Conservation (phyloP, 169 alveolate species). For the Perkinsus chesapeaki region DNA sequence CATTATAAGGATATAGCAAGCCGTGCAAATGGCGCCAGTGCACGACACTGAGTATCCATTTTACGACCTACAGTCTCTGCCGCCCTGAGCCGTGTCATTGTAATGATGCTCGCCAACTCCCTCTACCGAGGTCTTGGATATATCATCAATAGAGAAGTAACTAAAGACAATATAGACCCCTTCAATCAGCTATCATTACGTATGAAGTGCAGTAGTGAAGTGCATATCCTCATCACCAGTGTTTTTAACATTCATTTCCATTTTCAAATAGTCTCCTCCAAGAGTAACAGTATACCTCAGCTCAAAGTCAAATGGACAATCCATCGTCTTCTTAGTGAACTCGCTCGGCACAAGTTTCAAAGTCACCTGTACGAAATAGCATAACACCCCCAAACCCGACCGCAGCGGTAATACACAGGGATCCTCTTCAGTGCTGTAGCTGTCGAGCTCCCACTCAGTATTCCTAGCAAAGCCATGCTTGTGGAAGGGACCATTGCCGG, state of each 20-base stretch:
- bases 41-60: not conserved
- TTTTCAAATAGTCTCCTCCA: not conserved
- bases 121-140: not conserved
- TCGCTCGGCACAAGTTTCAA: not conserved
- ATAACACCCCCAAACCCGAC: not conserved
- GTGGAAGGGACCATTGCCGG: not conserved
- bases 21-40: too few species aligned
- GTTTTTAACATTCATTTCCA: not conserved
- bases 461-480: not conserved
- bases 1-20: too few species aligned
- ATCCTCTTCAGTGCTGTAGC: not conserved
- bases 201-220: not conserved
- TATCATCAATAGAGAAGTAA: not conserved
- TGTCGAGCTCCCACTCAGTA: slow-evolving; percentile 1
- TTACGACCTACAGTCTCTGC: not conserved
- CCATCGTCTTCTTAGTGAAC: not conserved
- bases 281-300: not conserved
- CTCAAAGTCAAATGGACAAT: not conserved
- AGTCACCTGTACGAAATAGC: not conserved
- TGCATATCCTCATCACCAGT: not conserved
- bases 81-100: not conserved
- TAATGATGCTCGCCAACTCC: not conserved
- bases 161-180: not conserved
- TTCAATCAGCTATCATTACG: not conserved
- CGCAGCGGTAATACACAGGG: not conserved